Conservation (phyloP, 2,329 filamentous ascomycete species). For the Colletotrichum sublineola region DNA sequence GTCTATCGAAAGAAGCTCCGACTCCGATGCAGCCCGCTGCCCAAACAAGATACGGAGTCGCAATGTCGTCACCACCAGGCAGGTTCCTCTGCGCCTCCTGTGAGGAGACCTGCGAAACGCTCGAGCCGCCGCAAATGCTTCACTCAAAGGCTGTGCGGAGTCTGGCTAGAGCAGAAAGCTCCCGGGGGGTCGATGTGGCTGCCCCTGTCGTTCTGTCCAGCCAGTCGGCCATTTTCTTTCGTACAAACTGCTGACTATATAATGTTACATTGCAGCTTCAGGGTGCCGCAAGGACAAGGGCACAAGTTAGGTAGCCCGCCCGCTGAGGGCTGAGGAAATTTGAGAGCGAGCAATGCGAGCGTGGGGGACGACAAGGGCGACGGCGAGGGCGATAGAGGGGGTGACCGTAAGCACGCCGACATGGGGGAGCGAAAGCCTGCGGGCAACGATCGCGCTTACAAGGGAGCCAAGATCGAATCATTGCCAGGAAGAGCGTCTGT, state of each 20-base stretch:
- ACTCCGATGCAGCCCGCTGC: conserved; percentile 14
- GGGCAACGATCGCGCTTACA: conserved; percentile 33
- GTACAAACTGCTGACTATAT: conserved; percentile 25
- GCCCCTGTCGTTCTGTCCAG: conserved; percentile 9
- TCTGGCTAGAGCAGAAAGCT: conserved; percentile 9
- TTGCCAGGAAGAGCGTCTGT: conserved; percentile 22
- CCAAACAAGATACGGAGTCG: conserved; percentile 26
- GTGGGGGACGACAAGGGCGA: conserved; percentile 26
- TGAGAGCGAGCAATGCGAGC: conserved; percentile 17
- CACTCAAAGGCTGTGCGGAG: conserved; percentile 19
- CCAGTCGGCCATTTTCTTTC: conserved; percentile 39
- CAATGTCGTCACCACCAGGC: conserved; percentile 16
- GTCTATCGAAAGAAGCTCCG: conserved; percentile 4
- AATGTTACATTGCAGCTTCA: conserved; percentile 30
- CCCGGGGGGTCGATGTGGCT: background rate
- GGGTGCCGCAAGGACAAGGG: conserved; percentile 8
- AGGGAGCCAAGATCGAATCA: conserved; percentile 32
- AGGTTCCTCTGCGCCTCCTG: conserved; percentile 2
- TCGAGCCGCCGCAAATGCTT: conserved; percentile 15
- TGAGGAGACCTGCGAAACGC: conserved; percentile 7
- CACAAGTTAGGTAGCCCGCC: conserved; percentile 5
- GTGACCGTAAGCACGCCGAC: conserved; percentile 20
- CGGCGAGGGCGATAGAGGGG: conserved; percentile 18
- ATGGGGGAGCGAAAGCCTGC: conserved; percentile 17
- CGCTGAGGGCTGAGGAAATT: conserved; percentile 2